Evolutionary conservation across 192 early-diverging fungal genomes (phyloP).

Genomic region (Podila verticillata): DNA sequence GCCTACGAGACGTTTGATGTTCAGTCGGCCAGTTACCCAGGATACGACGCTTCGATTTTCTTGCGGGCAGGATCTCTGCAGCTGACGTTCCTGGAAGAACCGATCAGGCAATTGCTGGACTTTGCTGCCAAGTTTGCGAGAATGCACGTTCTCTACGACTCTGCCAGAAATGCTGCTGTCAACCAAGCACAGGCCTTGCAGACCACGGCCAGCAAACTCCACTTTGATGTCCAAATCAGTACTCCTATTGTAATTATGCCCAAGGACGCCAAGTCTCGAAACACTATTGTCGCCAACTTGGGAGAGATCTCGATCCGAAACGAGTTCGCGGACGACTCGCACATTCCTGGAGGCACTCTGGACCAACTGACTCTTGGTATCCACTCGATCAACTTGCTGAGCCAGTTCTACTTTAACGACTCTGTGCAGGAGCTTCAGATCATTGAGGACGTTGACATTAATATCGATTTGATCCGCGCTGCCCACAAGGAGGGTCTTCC

Average conservation of each 20-base stretch:
- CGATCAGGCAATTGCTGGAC: conserved; percentile 74
- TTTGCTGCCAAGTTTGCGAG: conserved; percentile 88
- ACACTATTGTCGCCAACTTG: conserved; percentile 80
- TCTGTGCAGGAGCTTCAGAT: conserved; percentile 74
- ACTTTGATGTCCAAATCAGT: conserved; percentile 87
- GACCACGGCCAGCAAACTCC: conserved; percentile 78
- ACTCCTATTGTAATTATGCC: conserved; percentile 91
- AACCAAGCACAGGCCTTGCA: conserved; percentile 82
- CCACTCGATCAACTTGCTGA: conserved; percentile 65
- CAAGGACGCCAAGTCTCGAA: conserved; percentile 59
- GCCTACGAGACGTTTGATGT: conserved; percentile 84
- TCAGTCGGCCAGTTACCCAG: conserved; percentile 70
- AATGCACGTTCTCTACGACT: conserved; percentile 89
- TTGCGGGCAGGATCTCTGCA: conserved; percentile 85
- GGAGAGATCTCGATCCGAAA: conserved; percentile 90
- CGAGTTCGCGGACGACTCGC: conserved; percentile 66
- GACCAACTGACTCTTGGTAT: conserved; percentile 73
- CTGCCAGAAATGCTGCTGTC: conserved; percentile 86
- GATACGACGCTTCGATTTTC: conserved; percentile 82
- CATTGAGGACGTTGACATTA: conserved; percentile 86
- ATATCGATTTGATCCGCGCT: conserved; percentile 70
- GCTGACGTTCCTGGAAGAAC: conserved; percentile 82
- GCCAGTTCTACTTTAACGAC: conserved; percentile 56
- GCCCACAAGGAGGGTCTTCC: conserved; percentile 61
- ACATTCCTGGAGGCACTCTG: conserved; percentile 59